Evolutionary conservation across 2,329 filamentous ascomycete genomes (phyloP), one percentile per base, ranked within the genome.

Genomic region (Trichoderma guizhouense): DNA sequence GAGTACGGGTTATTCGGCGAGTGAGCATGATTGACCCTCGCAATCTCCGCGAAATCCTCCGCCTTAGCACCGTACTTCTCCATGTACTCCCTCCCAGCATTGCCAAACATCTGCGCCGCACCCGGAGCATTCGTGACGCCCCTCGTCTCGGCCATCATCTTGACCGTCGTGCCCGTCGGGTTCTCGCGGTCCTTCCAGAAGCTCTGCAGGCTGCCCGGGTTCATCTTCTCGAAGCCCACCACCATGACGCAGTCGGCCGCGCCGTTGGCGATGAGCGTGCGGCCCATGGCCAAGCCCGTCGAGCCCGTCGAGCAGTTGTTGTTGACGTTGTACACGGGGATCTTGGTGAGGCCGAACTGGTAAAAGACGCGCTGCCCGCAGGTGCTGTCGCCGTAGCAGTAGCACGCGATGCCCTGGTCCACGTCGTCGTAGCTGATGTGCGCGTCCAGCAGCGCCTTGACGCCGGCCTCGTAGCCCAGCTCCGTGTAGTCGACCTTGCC

Each of bases 241-340:
- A 98, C 95, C 73, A 98, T 85, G 24, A 97, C 90, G 79, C 94
- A 97, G 82, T 97, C 93, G 1, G 94, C 93, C 15, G 89, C 93
- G 39, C 95, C 95, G 76, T 93, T 88, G 7, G 90, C 87, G 77
- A 98, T 91, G 80, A 97, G 87, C 68, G 91, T 93, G 39, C 94
- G 87, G 2, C 88, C 96, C 88, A 98, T 92, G 79, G 91, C 91
- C 72, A 98, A 85, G 9, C 95, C 96, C 0, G 95, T 97, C 5
- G 92, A 94, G n/a, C 95, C 96, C 0, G 95, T 98, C 5, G 93
- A 93, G 87, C 95, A 98, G 86, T 98, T 98, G 87, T 98, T 98
- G 88, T 98, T 98, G 79, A 97, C 94, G 79, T 98, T 98, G 87
- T 97, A 95, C 80, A 98, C 94, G 78, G 95, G 95, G 77, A 98